phyloP scores from a whole-genome alignment of 352 stramenopile species.

The Phytopythium montanum region DNA sequence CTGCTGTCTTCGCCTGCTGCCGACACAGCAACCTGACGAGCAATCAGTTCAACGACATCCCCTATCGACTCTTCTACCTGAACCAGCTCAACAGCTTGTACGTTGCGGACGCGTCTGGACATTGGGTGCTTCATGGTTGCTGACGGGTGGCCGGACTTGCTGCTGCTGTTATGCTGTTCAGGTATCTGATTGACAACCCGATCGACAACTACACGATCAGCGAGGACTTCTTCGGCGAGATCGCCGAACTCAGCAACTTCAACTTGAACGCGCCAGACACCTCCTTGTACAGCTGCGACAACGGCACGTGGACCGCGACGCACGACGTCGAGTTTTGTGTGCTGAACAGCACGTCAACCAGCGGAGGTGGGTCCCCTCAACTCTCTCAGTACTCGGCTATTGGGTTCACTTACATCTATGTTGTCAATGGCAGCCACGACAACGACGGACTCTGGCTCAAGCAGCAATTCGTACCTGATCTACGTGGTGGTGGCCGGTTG shows the following conservation, averaged over 20 bases:
- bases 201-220: constrained; percentile 44
- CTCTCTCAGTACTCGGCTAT: not conserved
- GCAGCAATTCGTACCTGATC: constrained; percentile 38
- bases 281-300: constrained; percentile 28
- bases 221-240: constrained; percentile 30
- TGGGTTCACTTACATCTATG: not conserved
- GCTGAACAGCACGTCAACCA: constrained; percentile 15
- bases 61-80: constrained; percentile 43
- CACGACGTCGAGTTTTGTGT: constrained; percentile 41
- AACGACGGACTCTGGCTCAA: constrained; percentile 18
- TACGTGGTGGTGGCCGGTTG: constrained; percentile 36
- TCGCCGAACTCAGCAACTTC: constrained; percentile 40
- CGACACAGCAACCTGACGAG: constrained; percentile 30
- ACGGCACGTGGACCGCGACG: constrained; percentile 32
- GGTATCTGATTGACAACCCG: constrained; percentile 38
- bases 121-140: not conserved
- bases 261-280: constrained; percentile 27
- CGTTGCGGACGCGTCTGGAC: not conserved
- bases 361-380: not conserved
- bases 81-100: constrained; percentile 39
- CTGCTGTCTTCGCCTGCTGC: not conserved
- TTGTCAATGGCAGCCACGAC: constrained; percentile 8
- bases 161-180: not conserved
- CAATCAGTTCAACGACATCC: constrained; percentile 34
- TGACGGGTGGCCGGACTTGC: not conserved